Evolutionary conservation across 257 asterid species (phyloP), one percentile per base, ranked within the genome.

Genomic region (Nicotiana attenuata): DNA sequence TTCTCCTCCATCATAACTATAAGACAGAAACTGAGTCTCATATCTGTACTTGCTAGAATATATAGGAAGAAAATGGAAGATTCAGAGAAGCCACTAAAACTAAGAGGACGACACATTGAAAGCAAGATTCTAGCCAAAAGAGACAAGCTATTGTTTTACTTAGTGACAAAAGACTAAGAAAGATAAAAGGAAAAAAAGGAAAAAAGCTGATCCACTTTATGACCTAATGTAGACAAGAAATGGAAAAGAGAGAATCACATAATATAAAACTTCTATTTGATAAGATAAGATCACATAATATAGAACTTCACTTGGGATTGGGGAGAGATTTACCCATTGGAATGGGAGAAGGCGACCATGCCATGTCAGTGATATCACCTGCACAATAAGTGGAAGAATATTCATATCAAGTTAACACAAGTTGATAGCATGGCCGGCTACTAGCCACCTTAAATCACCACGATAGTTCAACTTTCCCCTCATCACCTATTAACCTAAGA

Each of bases 321-420:
- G 47, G 14, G 66, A 82, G 81, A 56, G 66, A 81, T 85, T 84
- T 90, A 92, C 98, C 98, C 82, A 80, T 76, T 68, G 88, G 90
- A 83, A 94, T 78, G 50, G 89, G 77, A 31, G 89, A 80, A 55
- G 99, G 98, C 22, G 98, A 90, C 99, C 99, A 96, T 83, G 82
- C 87, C 90, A 94, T 88, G 86, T 91, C 96, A 3, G 96, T 90
- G 78, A 96, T 92, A 56, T 89, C 97, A 86, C 97, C 99, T 96
- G 93, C 75, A 73, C 15, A 78, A 29, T 15, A 41, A 59, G 85
- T 45, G 73, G 77, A 68, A 26, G 76, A 31, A 31, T 2, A 83
- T 64, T 16, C 55, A 59, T n/a, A 33, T 26, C 65, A 80, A 9
- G 65, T 29, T 33, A 65, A 15, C 10, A 10, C 31, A 60, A 78